Evolutionary conservation across 1,139 yeast genomes (phyloP), one percentile per base, ranked within the genome.

Genomic region (Blastobotrys raffinosifermentans): DNA sequence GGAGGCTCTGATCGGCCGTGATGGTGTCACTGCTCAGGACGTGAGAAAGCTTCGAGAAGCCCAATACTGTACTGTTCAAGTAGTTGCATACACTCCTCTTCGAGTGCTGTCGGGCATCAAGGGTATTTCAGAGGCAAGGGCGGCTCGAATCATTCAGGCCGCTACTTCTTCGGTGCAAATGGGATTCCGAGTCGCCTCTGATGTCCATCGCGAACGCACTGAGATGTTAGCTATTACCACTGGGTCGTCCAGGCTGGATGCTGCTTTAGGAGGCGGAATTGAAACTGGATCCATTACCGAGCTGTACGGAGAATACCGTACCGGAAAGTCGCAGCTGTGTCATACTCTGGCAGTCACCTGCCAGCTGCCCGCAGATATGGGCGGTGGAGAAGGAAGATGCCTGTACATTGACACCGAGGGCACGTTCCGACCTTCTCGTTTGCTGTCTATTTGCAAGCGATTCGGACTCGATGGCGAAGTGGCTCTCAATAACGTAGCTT

Each of bases 351-450:
- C 97, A 0, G 96, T 93, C 8, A 89, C 97, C 2, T 91, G 97
- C 59, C 99, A 91, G 61, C 67, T 91, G 41, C 98, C 98, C 3
- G 78, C 91, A 34, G 97, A 91, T 57, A 83, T 85, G 85, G 97
- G 97, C 31, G 99, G 99, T 41, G 99, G 97, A 35, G 99, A 91
- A 66, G 98, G 99, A 26, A 87, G 93, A 60, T 91, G 97, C 61
- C 70, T 93, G 41, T 93, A 85, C 57, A 89, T 91, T 46, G 99
- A 91, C 56, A 91, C 98, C 0, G 99, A 91, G 57, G 96, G 96
- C 11, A 93, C 98, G 1, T 91, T 93, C 61, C 73, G 98, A 57
- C 96, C 98, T 1, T 82, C 81, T 34, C 73, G 98, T 53, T 70
- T 91, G 51, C 82, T 85, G 8, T 80, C 95, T 1, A 87, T 93